phyloP scores from a whole-genome alignment of 768 basidiomycete genomes.

The Boletus coccyginus region DNA sequence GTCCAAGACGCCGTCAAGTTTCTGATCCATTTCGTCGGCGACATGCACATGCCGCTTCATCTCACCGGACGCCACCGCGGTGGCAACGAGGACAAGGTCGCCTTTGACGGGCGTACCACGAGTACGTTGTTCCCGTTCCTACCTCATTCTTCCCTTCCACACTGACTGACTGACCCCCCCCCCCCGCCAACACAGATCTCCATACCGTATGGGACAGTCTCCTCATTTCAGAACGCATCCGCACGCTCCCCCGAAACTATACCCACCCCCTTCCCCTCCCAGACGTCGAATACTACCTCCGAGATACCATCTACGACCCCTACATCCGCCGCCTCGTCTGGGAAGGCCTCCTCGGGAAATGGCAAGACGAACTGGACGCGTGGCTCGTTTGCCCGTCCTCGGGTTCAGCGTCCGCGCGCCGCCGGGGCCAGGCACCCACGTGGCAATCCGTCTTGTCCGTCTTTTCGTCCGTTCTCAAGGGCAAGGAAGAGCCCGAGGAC shows the following conservation, averaged over 20 bases:
- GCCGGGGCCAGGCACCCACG: conserved; percentile 10
- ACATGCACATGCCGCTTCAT: conserved; percentile 93
- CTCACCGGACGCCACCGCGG: conserved; percentile 85
- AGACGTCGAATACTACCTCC: conserved; percentile 63
- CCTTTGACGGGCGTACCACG: conserved; percentile 66
- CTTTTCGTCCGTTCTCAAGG: not conserved
- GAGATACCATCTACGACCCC: conserved; percentile 82
- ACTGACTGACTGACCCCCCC: not conserved
- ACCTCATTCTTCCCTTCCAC: not conserved
- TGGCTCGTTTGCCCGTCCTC: conserved; percentile 70
- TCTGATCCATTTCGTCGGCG: conserved; percentile 89
- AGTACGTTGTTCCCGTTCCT: conserved; percentile 44
- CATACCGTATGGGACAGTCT: conserved; percentile 87
- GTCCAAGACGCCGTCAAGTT: conserved; percentile 88
- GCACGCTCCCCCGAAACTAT: conserved; percentile 74
- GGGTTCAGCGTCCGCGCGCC: not conserved
- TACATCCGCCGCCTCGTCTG: conserved; percentile 83
- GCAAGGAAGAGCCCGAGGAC: conserved; percentile 12
- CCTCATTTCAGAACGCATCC: conserved; percentile 80
- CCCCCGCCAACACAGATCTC: conserved; percentile 46
- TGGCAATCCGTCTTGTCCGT: conserved; percentile 28
- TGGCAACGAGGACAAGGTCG: conserved; percentile 77
- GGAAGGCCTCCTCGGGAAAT: conserved; percentile 77
- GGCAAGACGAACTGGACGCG: conserved; percentile 51
- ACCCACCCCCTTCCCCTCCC: conserved; percentile 65